A percentile compares a stretch with the other conserved stretches of the same genome.
phyloP scores from a whole-genome alignment of 345 rosid genomes.

The Populus pruinosa region DNA sequence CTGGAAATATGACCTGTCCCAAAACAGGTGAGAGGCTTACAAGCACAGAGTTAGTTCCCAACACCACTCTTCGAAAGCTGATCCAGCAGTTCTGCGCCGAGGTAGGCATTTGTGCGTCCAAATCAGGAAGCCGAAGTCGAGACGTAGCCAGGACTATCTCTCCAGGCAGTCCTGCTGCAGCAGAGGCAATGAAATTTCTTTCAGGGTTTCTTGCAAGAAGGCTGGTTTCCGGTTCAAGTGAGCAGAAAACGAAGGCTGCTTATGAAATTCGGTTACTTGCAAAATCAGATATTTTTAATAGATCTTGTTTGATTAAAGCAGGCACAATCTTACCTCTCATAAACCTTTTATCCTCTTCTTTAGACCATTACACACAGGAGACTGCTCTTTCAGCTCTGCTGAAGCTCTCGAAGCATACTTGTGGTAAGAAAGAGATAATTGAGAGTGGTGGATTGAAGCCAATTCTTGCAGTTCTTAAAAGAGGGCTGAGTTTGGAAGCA shows the following conservation, averaged over 20 bases:
- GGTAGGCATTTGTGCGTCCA: constrained; percentile 42
- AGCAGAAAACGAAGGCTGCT: constrained; percentile 58
- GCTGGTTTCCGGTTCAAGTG: constrained; percentile 50
- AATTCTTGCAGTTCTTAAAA: constrained; percentile 48
- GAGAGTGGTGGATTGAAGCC: constrained; percentile 55
- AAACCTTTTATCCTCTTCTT: constrained; percentile 34
- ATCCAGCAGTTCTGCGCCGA: constrained; percentile 53
- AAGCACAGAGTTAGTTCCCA: constrained; percentile 54
- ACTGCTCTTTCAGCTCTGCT: constrained; percentile 57
- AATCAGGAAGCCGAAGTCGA: constrained; percentile 25
- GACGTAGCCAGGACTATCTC: constrained; percentile 44
- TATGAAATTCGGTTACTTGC: constrained; percentile 62
- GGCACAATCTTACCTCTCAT: constrained; percentile 56
- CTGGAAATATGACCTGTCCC: constrained; percentile 73
- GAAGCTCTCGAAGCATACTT: constrained; percentile 60
- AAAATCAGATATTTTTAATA: constrained; percentile 53
- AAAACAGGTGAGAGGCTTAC: constrained; percentile 66
- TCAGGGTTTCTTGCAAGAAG: constrained; percentile 49
- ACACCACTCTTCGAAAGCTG: constrained; percentile 50
- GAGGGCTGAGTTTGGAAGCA: constrained; percentile 56
- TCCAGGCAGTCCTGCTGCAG: constrained; percentile 55
- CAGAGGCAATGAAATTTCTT: constrained; percentile 41
- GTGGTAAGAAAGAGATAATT: constrained; percentile 49
- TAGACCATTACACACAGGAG: constrained; percentile 42
- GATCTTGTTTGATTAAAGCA: constrained; percentile 61